These are phyloP conservation scores for Geranium rotundifolium DNA, from an alignment of 345 rosid species.

Conservation along the genomic window DNA sequence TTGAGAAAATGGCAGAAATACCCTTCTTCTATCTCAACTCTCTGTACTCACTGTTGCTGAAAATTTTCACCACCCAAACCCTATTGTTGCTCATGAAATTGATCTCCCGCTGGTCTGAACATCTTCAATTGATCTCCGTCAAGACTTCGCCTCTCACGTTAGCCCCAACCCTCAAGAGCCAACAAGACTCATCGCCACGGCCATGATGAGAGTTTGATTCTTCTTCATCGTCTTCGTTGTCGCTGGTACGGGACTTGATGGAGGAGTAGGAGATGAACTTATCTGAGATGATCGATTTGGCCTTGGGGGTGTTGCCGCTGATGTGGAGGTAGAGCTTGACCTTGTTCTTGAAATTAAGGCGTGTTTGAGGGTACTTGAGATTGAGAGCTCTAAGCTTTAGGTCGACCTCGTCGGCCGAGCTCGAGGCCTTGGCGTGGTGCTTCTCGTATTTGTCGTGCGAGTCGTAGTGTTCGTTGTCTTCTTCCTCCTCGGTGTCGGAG, in stretches of 20 bases:
- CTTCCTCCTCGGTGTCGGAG: slow-evolving; percentile 37
- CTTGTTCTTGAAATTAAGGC: slow-evolving; percentile 29
- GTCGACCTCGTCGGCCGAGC: slow-evolving; percentile 36
- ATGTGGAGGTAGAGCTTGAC: slow-evolving; percentile 79
- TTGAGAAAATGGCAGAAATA: too few species aligned
- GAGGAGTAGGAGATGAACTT: slow-evolving; percentile 46
- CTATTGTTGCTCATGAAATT: too few species aligned
- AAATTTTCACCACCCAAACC: too few species aligned
- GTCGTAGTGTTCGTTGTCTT: slow-evolving; percentile 23
- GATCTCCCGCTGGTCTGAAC: too few species aligned
- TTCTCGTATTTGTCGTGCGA: slow-evolving; percentile 25
- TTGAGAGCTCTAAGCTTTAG: slow-evolving; percentile 49
- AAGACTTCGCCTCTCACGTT: too few species aligned
- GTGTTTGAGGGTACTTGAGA: slow-evolving; percentile 30
- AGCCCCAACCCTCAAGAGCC: too few species aligned
- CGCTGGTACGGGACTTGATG: slow-evolving; percentile 31
- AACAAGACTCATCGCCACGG: slow-evolving; percentile 18
- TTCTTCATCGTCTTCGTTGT: slow-evolving; percentile 29
- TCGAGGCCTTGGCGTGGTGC: slow-evolving; percentile 10
- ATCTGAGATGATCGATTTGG: slow-evolving; percentile 66
- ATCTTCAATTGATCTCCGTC: too few species aligned
- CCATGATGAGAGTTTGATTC: slow-evolving; percentile 15
- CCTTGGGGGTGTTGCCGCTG: slow-evolving; percentile 72
- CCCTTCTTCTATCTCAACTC: too few species aligned
- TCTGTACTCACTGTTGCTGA: too few species aligned